These are phyloP conservation scores for Silene noctiflora DNA, from an alignment of 179 eudicot species.

Conservation along the genomic window DNA sequence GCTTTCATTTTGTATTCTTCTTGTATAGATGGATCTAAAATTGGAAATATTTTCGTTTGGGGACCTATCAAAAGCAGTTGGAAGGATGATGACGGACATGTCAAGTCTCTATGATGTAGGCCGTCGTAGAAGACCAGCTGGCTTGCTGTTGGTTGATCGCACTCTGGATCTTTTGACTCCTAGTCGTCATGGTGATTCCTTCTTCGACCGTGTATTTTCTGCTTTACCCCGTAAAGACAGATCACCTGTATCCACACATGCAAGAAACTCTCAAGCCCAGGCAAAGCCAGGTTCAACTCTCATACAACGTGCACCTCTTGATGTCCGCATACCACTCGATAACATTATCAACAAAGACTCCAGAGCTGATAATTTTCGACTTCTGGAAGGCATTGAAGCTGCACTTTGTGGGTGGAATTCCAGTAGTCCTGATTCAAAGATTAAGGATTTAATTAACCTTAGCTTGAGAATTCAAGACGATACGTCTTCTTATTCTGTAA, in stretches of 20 bases:
- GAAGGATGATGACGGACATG: slow-evolving; percentile 91
- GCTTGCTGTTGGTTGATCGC: slow-evolving; percentile 83
- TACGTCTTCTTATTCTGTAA: slow-evolving; percentile 25
- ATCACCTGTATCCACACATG: slow-evolving; percentile 28
- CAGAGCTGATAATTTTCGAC: slow-evolving; percentile 40
- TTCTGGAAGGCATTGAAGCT: slow-evolving; percentile 62
- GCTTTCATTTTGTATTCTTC: not conserved
- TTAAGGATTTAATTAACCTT: slow-evolving; percentile 44
- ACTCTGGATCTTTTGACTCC: slow-evolving; percentile 95
- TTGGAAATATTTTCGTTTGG: slow-evolving; percentile 93
- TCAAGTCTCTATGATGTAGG: slow-evolving; percentile 99
- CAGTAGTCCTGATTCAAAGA: slow-evolving; percentile 41
- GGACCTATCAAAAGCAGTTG: slow-evolving; percentile 79
- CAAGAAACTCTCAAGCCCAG: slow-evolving; percentile 52
- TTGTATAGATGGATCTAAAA: slow-evolving; percentile 93
- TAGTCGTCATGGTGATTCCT: slow-evolving; percentile 86
- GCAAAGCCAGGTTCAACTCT: slow-evolving; percentile 35
- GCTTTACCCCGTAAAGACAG: slow-evolving; percentile 66
- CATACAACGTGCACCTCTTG: slow-evolving; percentile 63
- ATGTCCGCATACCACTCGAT: slow-evolving; percentile 70
- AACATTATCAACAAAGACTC: slow-evolving; percentile 40
- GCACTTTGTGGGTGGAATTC: slow-evolving; percentile 74
- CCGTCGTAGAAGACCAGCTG: slow-evolving; percentile 86
- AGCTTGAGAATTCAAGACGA: slow-evolving; percentile 40
- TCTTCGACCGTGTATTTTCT: slow-evolving; percentile 72